Base-by-base conservation (phyloP, 1,284 basidiomycete species). In the Ustilago curta region DNA sequence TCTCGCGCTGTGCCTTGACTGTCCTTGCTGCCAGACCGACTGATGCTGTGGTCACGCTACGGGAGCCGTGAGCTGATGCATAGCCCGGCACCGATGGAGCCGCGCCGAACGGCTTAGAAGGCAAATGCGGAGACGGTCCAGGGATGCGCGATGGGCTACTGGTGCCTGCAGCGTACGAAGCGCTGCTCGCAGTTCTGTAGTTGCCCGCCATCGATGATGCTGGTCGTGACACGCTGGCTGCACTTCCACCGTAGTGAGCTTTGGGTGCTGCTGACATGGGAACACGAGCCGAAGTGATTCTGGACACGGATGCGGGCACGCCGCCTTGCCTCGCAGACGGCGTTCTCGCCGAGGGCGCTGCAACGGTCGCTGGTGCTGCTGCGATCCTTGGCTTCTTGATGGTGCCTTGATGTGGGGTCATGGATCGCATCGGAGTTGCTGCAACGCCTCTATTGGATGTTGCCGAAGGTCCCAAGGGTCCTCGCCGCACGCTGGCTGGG, bases 101-200 rank as follows among this genome's bases (percentile, higher is more conserved):
- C 8, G 54, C 54, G n/a, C 43, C 60, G 23, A 63, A 73, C 2
- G 64, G 51, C 19, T 51, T 67, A 1, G 64, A 48, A 2, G 48
- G 21, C 2, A 63, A 19, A 14, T 62, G 70, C 4, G 60, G 53
- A 0, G 56, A 55, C 4, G 70, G 58, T 14, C 71, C 71, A 31
- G 72, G 63, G 31, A 75, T 75, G 32, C 72, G 63, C 2, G 72
- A 75, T 8, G 72, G 72, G 32, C 72, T 75, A 57, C 67, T 52
- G 32, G 45, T 31, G n/a, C 60, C 61, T 3, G 60, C 40, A n/a
- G 57, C 60, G 25, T 67, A 61, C 21, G 71, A 74, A 9, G 65
- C 57, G 39, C 49, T 65, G 58, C 71, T 74, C 11, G 54, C 66
- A 3, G 65, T 52, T 32, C 71, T 37, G 31, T 61, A 74, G 35